Evolutionary conservation across 1,284 basidiomycete genomes (phyloP), one percentile per base, ranked within the genome.

Genomic region (Naganishia sp.): DNA sequence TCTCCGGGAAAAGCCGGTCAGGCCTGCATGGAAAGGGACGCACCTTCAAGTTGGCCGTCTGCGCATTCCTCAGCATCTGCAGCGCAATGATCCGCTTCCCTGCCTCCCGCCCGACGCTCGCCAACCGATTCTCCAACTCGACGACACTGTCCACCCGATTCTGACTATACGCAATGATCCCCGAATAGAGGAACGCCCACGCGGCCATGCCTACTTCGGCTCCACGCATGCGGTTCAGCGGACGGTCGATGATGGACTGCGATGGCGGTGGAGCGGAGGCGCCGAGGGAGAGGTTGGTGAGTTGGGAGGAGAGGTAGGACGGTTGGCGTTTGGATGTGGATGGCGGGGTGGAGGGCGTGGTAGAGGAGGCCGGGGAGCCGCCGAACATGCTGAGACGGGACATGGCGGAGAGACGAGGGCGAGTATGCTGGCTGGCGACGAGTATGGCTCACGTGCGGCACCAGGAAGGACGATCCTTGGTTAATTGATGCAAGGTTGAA

Each of bases 111-210:
- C 94, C 17, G 32, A 6, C 2, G 28, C 28, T 28, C 28, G 73
- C 77, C 56, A 65, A 88, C 88, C 86, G 84, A 72, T 89, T 85
- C 80, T 99, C 96, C 66, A 99, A 84, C 75, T 99, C 95, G 73
- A 90, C 88, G 68, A 99, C 94, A 10, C 94, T 95, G 71, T 86
- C 88, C 63, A 98, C 95, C 61, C 93, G 85, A 73, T 90, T 92
- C 81, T 99, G 95, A 1, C 92, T 94, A 78, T 99, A 99, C 75
- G 92, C 88, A 1, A 97, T 87, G 23, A 94, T 84, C 80, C 96
- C 93, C 9, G 90, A 90, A 79, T 96, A 93, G 69, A 96, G 82
- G 75, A 95, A 96, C 0, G 89, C 85, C 78, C 91, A 94, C 1
- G 92, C 88, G 2, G 88, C 85, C 2, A 87, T 82, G 23, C 90